Evolutionary conservation across 2,329 filamentous ascomycete species (phyloP), one percentile per base, ranked within the genome.

Genomic region (Tolypocladium capitatum): DNA sequence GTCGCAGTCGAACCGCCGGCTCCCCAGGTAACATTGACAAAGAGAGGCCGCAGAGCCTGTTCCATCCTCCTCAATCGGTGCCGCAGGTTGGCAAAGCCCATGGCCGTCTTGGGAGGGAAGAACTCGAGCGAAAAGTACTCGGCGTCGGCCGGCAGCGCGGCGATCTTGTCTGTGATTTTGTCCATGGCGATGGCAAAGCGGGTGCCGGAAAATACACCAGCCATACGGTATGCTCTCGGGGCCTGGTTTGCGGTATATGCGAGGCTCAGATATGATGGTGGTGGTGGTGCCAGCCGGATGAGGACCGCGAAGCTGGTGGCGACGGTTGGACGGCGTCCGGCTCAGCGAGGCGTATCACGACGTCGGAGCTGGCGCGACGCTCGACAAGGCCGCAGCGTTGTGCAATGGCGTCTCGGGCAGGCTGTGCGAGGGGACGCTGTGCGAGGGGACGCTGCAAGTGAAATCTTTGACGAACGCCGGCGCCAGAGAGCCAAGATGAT

Each of bases 11-110:
- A 94, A 46, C 92, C 92, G 51, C 92, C 92, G 27, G 92, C 92
- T 46, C 92, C 92, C 92, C 92, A 98, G 46, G 92, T 98, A 46
- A 98, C 89, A 49, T 90, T 97, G 52, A 98, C 87, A 62, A 98
- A 98, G 42, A 97, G 76, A 40, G 92, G 92, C 14, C 86, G 84
- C 49, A 98, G 75, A 14, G 88, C 90, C 54, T 87, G 81, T 45
- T 92, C 83, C 92, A 98, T 97, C 63, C 92, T 88, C 64, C 94
- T 86, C 50, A 98, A 80, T 62, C 92, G 89, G 54, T 86, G 86
- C 63, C 91, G 86, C 48, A 98, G 80, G 66, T 98, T 98, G 53
- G 87, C 84, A 60, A 92, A 94, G 55, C 92, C 92, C 82, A 94
- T 95, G 52, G 84, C 76, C 43, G 92, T 98, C 73, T 97, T 98